Conservation (phyloP, 345 rosid species). For the rapeseed (Brassica napus) region DNA sequence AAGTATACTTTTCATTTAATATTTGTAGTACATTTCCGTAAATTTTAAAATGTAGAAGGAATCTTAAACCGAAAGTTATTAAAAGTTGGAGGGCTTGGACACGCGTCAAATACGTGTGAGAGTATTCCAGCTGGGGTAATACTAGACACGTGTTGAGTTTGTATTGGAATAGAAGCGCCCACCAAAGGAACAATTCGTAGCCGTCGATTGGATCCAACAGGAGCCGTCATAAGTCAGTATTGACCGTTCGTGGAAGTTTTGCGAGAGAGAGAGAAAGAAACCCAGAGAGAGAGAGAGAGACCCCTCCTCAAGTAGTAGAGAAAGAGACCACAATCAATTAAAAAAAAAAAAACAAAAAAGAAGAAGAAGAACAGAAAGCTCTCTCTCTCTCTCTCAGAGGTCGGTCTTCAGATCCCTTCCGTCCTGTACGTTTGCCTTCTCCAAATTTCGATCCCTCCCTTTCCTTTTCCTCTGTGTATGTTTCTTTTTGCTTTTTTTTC, state of each 20-base stretch:
- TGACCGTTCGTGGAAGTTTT: constrained; percentile 48
- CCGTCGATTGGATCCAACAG: constrained; percentile 34
- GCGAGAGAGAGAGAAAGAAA: constrained; percentile 34
- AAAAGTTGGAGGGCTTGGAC: constrained; percentile 25
- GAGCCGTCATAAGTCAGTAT: constrained; percentile 41
- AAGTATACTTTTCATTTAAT: background rate
- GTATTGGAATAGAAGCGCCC: constrained; percentile 32
- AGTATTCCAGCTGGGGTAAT: constrained; percentile 32
- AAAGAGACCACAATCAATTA: constrained; percentile 30
- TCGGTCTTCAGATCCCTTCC: too few species aligned
- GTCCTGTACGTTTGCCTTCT: too few species aligned
- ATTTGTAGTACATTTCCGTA: background rate
- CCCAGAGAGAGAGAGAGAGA: constrained; percentile 28
- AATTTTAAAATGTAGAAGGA: background rate
- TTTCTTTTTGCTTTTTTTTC: background rate
- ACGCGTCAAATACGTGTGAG: constrained; percentile 37
- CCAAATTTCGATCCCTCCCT: constrained; percentile 34
- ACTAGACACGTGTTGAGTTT: background rate
- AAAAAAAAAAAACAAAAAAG: background rate
- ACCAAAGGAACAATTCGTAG: constrained; percentile 38
- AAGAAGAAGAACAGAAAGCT: constrained; percentile 4
- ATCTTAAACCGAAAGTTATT: background rate
- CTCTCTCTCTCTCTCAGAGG: constrained; percentile 28
- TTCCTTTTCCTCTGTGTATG: constrained; percentile 15
- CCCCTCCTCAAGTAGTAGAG: constrained; percentile 17